phyloP scores from a whole-genome alignment of 805 yeast genomes.

The Candida gorgasii region DNA sequence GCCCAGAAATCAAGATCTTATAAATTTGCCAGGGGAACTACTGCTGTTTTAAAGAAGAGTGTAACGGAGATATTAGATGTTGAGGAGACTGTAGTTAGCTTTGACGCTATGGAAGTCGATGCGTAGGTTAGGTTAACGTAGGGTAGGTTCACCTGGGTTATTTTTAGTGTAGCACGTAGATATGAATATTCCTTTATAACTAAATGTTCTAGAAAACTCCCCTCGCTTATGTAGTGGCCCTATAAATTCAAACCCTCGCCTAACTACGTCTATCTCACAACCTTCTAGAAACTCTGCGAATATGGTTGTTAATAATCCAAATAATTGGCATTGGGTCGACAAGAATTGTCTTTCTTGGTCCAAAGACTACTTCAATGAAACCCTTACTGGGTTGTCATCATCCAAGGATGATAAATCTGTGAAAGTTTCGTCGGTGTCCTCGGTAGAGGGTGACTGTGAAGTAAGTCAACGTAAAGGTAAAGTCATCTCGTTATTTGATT shows the following conservation, averaged over 20 bases:
- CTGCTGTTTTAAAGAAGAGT: constrained; percentile 74
- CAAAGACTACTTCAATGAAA: constrained; percentile 65
- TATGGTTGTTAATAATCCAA: constrained; percentile 96
- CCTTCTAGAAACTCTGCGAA: constrained; percentile 3
- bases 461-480: constrained; percentile 97
- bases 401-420: constrained; percentile 33
- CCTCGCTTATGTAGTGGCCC: too few relatives aligned
- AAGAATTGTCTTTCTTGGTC: constrained; percentile 96
- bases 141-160: not conserved
- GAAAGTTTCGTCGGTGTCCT: constrained; percentile 47
- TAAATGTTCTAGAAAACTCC: not conserved
- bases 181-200: too few relatives aligned
- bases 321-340: constrained; percentile 99
- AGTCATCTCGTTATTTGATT: constrained; percentile 86
- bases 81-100: constrained; percentile 57
- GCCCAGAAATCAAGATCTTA: constrained; percentile 79
- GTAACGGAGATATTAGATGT: constrained; percentile 67
- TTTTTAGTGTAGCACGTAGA: too few relatives aligned
- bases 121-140: too few relatives aligned
- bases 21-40: constrained; percentile 91
- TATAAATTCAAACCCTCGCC: too few relatives aligned
- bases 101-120: constrained; percentile 48
- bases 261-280: too few relatives aligned
- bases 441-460: constrained; percentile 93
- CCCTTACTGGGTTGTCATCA: constrained; percentile 52